Conservation (phyloP, 345 rosid genomes). For the Orychophragmus violaceus region DNA sequence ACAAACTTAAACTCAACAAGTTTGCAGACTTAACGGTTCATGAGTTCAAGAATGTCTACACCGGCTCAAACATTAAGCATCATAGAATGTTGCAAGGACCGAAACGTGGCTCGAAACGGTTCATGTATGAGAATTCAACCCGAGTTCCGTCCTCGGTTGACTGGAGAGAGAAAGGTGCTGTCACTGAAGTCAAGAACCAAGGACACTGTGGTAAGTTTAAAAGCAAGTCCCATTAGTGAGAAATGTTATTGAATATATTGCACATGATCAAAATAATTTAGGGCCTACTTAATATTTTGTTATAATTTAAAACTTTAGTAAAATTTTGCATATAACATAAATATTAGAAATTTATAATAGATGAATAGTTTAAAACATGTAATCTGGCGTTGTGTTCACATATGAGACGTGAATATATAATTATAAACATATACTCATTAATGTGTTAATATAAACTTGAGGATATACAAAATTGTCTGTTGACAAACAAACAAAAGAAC, state of each 20-base stretch:
- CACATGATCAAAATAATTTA: background rate
- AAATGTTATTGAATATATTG: background rate
- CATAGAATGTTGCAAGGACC: constrained; percentile 52
- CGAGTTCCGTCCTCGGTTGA: constrained; percentile 46
- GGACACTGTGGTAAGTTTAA: constrained; percentile 57
- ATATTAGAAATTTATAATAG: background rate
- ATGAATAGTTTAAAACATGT: background rate
- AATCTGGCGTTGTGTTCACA: background rate
- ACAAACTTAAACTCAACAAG: constrained; percentile 74
- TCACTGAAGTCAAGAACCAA: constrained; percentile 66
- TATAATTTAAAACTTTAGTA: too few relatives aligned
- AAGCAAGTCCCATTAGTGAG: background rate
- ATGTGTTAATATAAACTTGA: background rate
- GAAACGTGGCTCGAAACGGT: constrained; percentile 33
- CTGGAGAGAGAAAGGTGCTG: constrained; percentile 77
- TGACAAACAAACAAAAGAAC: too few relatives aligned
- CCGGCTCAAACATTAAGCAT: constrained; percentile 68
- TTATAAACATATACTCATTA: background rate
- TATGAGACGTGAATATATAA: background rate
- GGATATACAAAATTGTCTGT: too few relatives aligned
- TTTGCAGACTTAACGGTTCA: constrained; percentile 73
- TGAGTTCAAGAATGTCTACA: constrained; percentile 50
- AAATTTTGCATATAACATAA: background rate
- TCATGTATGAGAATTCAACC: constrained; percentile 51
- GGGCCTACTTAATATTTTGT: background rate